A percentile compares a stretch with the other conserved stretches of the same genome.
These are phyloP conservation scores for Sugiyamaella castrensis DNA, from an alignment of 1,139 yeast species.

Conservation along the genomic window DNA sequence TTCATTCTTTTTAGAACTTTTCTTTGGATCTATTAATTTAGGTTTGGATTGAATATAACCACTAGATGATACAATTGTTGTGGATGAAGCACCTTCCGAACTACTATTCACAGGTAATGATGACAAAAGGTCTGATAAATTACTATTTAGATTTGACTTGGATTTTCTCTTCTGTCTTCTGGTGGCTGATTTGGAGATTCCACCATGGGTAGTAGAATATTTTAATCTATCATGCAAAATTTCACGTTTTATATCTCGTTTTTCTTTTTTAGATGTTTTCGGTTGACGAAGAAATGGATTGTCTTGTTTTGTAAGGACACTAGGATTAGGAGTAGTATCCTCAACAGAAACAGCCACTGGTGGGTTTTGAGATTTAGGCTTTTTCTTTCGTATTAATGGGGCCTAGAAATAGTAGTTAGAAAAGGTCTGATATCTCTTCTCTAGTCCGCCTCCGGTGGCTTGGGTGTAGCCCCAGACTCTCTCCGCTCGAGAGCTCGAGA, in stretches of 20 bases:
- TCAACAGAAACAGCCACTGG: not conserved
- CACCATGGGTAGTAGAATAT: slow-evolving; percentile 5
- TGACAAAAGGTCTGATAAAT: slow-evolving; percentile 32
- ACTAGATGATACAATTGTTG: slow-evolving; percentile 8
- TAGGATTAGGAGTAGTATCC: slow-evolving; percentile 1
- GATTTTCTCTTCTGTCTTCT: slow-evolving; percentile 30
- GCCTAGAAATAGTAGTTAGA: slow-evolving; percentile 7
- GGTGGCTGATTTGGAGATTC: slow-evolving; percentile 33
- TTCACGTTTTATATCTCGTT: slow-evolving; percentile 25
- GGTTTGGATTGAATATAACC: slow-evolving; percentile 21
- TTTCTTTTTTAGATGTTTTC: slow-evolving; percentile 32
- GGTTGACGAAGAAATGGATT: slow-evolving; percentile 28
- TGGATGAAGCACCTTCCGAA: slow-evolving; percentile 11
- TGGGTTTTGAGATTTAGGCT: slow-evolving; percentile 7
- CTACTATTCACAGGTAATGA: slow-evolving; percentile 33
- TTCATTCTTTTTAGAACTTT: slow-evolving; percentile 32
- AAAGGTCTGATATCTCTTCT: no score
- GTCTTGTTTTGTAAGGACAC: slow-evolving; percentile 19
- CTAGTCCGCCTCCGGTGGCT: no score
- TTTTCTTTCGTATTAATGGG: slow-evolving; percentile 16
- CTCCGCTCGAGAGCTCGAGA: no score
- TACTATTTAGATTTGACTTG: slow-evolving; percentile 31
- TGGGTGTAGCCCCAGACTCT: no score
- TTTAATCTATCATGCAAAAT: slow-evolving; percentile 13
- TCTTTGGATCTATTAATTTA: slow-evolving; percentile 26